phyloP scores from a whole-genome alignment of 768 basidiomycete genomes.

The Fomitopsis serialis region DNA sequence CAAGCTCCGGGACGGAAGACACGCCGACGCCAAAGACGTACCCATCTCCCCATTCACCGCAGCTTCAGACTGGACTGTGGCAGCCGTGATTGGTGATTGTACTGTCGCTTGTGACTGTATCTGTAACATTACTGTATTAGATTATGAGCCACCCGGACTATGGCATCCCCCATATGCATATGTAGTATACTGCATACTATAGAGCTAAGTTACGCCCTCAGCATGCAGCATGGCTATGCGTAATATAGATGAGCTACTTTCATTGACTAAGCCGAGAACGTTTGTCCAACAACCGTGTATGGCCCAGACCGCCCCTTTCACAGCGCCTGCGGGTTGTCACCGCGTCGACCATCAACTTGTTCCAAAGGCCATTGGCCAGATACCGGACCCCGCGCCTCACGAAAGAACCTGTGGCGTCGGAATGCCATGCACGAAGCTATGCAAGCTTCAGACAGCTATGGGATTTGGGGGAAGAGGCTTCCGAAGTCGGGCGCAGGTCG shows the following conservation, averaged over 20 bases:
- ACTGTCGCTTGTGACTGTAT: not conserved
- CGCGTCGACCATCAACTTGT: not conserved
- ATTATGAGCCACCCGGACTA: not conserved
- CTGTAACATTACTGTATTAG: not conserved
- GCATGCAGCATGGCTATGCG: not conserved
- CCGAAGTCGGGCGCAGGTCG: no score
- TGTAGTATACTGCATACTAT: not conserved
- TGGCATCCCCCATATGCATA: not conserved
- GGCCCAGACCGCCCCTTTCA: not conserved
- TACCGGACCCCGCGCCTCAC: not conserved
- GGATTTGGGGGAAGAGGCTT: no score
- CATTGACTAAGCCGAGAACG: no score
- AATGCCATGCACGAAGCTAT: not conserved
- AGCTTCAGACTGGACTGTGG: not conserved
- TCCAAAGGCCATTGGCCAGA: not conserved
- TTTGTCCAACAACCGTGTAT: no score
- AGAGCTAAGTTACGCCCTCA: not conserved
- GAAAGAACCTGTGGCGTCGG: not conserved
- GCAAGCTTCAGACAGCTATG: not conserved
- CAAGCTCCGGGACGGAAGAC: not conserved
- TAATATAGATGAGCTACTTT: not conserved
- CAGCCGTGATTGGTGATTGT: not conserved
- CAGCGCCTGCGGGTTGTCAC: not conserved
- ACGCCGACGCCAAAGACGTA: not conserved
- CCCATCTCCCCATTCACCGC: not conserved